Percentiles rank a stretch among this genome's conserved stretches.
Conservation (phyloP, 805 yeast species). For the Zygosaccharomyces kombuchaensis region DNA sequence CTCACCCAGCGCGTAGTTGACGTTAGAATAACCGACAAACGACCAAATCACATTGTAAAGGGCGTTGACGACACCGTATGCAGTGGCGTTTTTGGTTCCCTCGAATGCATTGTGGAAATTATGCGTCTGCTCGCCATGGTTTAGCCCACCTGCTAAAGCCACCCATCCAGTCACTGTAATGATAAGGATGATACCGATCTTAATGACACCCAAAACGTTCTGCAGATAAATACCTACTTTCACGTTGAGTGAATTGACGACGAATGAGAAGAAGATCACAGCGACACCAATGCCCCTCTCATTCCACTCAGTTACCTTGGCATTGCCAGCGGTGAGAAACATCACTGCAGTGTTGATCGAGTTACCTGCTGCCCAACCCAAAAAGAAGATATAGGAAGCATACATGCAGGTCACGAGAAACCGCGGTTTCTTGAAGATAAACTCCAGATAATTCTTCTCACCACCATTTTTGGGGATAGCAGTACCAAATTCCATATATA, state of each 20-base stretch:
- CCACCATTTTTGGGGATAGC: constrained; percentile 81
- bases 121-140: constrained; percentile 48
- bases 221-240: constrained; percentile 65
- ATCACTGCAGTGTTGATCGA: constrained; percentile 78
- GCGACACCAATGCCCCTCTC: constrained; percentile 74
- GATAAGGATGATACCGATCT: constrained; percentile 63
- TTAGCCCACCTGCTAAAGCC: constrained; percentile 68
- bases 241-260: constrained; percentile 56
- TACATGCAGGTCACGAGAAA: constrained; percentile 62
- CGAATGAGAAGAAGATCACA: constrained; percentile 64
- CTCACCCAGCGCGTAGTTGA: constrained; percentile 78
- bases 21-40: constrained; percentile 77
- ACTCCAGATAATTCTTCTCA: constrained; percentile 77
- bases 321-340: constrained; percentile 68
- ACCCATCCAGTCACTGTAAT: constrained; percentile 80
- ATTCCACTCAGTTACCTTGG: constrained; percentile 66
- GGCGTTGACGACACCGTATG: constrained; percentile 70
- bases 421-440: constrained; percentile 61
- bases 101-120: constrained; percentile 58
- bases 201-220: constrained; percentile 63
- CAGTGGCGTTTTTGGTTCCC: constrained; percentile 50
- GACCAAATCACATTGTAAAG: constrained; percentile 83
- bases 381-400: constrained; percentile 66
- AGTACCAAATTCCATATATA: constrained; percentile 77
- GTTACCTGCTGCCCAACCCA: constrained; percentile 86